These are phyloP conservation scores for Cladorrhinum samala DNA, from an alignment of 495 filamentous ascomycete species.

Conservation along the genomic window DNA sequence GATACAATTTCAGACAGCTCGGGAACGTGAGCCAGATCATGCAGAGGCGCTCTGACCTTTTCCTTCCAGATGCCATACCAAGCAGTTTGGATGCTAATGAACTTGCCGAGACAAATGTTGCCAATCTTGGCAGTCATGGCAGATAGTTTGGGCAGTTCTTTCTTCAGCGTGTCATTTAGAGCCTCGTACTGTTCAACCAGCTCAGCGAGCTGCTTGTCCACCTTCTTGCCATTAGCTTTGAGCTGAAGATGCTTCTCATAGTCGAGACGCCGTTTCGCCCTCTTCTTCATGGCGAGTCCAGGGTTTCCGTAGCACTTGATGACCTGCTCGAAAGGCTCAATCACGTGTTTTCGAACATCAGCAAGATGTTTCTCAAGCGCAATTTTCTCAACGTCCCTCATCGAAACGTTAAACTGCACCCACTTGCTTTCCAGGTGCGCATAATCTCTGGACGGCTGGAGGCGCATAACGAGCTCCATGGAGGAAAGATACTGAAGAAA, in stretches of 20 bases:
- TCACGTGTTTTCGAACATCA: conserved; percentile 70
- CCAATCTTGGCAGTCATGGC: conserved; percentile 69
- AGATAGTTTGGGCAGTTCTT: conserved; percentile 85
- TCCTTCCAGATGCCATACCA: conserved; percentile 77
- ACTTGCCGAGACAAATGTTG: conserved; percentile 70
- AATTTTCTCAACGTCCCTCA: conserved; percentile 71
- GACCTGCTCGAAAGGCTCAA: conserved; percentile 78
- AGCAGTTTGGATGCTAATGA: conserved; percentile 70
- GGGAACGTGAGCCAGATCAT: conserved; percentile 54
- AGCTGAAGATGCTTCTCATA: conserved; percentile 60
- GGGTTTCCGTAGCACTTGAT: conserved; percentile 77
- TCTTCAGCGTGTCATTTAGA: conserved; percentile 85
- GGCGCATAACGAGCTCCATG: conserved; percentile 59
- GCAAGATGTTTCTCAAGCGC: conserved; percentile 78
- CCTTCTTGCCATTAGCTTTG: conserved; percentile 67
- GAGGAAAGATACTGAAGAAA: conserved; percentile 63
- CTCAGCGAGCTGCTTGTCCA: conserved; percentile 73
- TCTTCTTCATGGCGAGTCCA: conserved; percentile 81
- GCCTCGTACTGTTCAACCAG: conserved; percentile 81
- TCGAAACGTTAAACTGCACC: conserved; percentile 73
- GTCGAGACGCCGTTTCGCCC: conserved; percentile 80
- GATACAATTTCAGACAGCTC: conserved; percentile 60
- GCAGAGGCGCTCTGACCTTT: conserved; percentile 70
- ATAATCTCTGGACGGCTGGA: conserved; percentile 51
- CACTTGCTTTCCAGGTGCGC: conserved; percentile 86